phyloP scores from a whole-genome alignment of 768 basidiomycete species.

The Lactarius indigo region DNA sequence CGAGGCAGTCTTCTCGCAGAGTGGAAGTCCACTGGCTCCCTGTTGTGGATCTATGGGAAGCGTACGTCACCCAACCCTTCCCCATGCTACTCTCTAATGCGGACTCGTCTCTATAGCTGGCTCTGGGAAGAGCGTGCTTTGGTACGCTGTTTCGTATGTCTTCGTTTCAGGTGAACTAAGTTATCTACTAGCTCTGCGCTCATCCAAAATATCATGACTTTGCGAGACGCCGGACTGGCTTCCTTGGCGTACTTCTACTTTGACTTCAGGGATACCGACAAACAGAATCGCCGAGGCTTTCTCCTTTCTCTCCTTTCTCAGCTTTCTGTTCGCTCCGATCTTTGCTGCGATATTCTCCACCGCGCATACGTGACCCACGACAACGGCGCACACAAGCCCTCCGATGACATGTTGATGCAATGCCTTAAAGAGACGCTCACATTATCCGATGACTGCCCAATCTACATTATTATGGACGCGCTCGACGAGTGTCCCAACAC shows the following conservation, averaged over 20 bases:
- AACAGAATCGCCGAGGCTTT: neutral
- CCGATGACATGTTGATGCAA: neutral
- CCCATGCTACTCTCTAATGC: neutral
- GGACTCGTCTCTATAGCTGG: neutral
- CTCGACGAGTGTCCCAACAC: conserved; percentile 1
- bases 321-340: neutral
- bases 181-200: neutral
- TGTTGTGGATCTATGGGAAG: neutral
- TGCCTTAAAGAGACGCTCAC: neutral
- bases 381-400: neutral
- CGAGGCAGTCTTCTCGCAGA: neutral
- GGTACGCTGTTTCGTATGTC: neutral
- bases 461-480: neutral
- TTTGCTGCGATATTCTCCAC: neutral
- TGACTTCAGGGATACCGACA: neutral
- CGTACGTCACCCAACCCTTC: neutral
- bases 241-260: neutral
- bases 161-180: neutral
- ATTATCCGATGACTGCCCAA: neutral
- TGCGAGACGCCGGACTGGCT: neutral
- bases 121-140: neutral
- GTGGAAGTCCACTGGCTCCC: neutral
- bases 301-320: neutral
- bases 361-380: neutral
- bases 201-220: neutral